phyloP scores from a whole-genome alignment of 2,329 filamentous ascomycete genomes.

The Ascochyta clinopodiicola region DNA sequence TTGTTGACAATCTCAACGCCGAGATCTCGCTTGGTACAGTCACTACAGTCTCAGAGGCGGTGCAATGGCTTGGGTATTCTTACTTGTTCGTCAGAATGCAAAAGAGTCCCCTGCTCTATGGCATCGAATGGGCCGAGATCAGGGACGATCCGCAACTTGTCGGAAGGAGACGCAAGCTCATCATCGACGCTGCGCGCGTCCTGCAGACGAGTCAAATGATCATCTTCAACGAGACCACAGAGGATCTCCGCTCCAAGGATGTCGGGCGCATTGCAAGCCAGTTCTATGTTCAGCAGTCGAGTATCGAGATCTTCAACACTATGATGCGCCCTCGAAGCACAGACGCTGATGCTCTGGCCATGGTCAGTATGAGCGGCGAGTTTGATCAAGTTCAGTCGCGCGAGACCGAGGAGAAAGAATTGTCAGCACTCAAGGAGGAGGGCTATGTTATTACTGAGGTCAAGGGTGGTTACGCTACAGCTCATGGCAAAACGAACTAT shows the following conservation, averaged over 20 bases:
- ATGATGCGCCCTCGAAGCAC: conserved; percentile 88
- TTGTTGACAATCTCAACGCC: conserved; percentile 96
- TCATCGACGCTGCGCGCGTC: conserved; percentile 85
- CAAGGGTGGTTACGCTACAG: conserved; percentile 67
- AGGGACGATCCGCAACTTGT: conserved; percentile 87
- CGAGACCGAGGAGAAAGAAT: conserved; percentile 87
- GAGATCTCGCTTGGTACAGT: conserved; percentile 94
- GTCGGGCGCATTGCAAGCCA: conserved; percentile 96
- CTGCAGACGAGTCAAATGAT: conserved; percentile 98
- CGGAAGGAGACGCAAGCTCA: conserved; percentile 80
- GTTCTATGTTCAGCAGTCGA: conserved; percentile 92
- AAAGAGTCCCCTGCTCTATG: conserved; percentile 87
- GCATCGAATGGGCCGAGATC: conserved; percentile 92
- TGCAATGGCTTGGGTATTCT: conserved; percentile 97
- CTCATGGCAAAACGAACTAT: conserved; percentile 95
- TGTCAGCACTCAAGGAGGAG: conserved; percentile 75
- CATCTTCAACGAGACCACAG: conserved; percentile 93
- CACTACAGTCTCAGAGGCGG: conserved; percentile 89
- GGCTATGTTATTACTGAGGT: conserved; percentile 75
- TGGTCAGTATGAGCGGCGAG: conserved; percentile 97
- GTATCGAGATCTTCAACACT: conserved; percentile 93
- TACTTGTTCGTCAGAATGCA: conserved; percentile 98
- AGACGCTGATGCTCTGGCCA: conserved; percentile 90
- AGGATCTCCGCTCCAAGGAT: conserved; percentile 92
- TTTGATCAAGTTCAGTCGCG: conserved; percentile 96